These are phyloP conservation scores for Sphaerulina vaccinii DNA, from an alignment of 2,329 filamentous ascomycete genomes.

Conservation along the genomic window DNA sequence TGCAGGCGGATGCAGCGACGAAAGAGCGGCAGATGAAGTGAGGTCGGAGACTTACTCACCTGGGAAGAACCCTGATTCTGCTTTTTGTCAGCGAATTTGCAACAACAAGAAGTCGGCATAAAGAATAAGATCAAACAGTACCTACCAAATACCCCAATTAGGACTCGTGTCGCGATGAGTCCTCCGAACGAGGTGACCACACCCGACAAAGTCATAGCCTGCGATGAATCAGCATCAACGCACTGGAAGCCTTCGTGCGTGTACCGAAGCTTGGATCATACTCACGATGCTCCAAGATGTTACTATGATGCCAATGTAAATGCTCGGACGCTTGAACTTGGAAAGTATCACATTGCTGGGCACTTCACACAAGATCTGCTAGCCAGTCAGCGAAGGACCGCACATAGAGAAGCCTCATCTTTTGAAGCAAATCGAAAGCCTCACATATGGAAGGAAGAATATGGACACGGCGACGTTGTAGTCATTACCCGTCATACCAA, in stretches of 20 bases:
- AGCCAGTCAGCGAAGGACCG: constrained; percentile 22
- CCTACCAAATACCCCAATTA: constrained; percentile 61
- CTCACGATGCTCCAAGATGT: constrained; percentile 23
- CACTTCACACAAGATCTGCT: constrained; percentile 33
- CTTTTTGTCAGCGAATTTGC: neutral
- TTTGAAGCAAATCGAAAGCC: constrained; percentile 25
- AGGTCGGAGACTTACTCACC: too few species aligned
- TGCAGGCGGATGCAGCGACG: too few species aligned
- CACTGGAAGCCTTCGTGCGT: too few species aligned
- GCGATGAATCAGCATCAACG: too few species aligned
- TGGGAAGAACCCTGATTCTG: constrained; percentile 51
- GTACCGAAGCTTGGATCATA: too few species aligned
- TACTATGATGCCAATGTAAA: constrained; percentile 31
- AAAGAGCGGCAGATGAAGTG: too few species aligned
- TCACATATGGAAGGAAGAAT: constrained; percentile 52
- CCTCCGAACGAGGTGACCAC: constrained; percentile 72
- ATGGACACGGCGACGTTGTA: constrained; percentile 54
- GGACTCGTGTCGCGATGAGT: constrained; percentile 74
- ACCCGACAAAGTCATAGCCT: constrained; percentile 40
- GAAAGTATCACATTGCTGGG: constrained; percentile 27
- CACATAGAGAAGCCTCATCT: neutral
- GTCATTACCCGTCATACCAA: constrained; percentile 45
- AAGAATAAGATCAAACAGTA: neutral
- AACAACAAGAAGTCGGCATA: neutral
- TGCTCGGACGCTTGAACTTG: constrained; percentile 38